Conservation (phyloP, 805 yeast genomes). For the Diddensiella caesifluorescens region DNA sequence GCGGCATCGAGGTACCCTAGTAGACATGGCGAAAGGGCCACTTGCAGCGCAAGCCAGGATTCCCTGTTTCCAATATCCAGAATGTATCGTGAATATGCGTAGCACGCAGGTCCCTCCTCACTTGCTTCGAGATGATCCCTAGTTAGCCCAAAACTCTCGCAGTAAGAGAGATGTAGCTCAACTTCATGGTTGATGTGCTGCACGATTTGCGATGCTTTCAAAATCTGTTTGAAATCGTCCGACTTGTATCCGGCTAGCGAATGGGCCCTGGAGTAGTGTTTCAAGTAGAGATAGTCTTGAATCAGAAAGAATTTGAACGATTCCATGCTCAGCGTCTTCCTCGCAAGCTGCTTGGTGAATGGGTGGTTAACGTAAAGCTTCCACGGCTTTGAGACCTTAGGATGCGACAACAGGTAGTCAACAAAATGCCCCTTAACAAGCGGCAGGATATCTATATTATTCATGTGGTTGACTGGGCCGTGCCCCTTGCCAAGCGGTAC, state of each 20-base stretch:
- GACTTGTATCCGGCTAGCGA: slow-evolving; percentile 60
- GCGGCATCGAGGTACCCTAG: slow-evolving; percentile 65
- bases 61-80: slow-evolving; percentile 46
- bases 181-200: slow-evolving; percentile 51
- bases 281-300: slow-evolving; percentile 66
- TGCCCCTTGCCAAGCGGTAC: slow-evolving; percentile 46
- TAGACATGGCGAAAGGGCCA: slow-evolving; percentile 70
- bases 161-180: slow-evolving; percentile 47
- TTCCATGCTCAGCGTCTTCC: slow-evolving; percentile 43
- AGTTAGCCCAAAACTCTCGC: slow-evolving; percentile 40
- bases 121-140: slow-evolving; percentile 41
- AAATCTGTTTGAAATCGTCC: slow-evolving; percentile 47
- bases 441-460: slow-evolving; percentile 31
- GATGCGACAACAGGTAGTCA: slow-evolving; percentile 51
- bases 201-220: slow-evolving; percentile 41
- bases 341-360: slow-evolving; percentile 52
- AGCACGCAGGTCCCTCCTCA: slow-evolving; percentile 51
- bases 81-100: slow-evolving; percentile 57
- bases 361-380: slow-evolving; percentile 52
- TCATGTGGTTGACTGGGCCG: slow-evolving; percentile 74
- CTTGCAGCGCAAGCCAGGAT: slow-evolving; percentile 59
- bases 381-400: slow-evolving; percentile 54
- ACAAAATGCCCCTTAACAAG: slow-evolving; percentile 38
- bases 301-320: slow-evolving; percentile 50
- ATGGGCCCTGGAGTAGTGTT: slow-evolving; percentile 64